These are phyloP conservation scores for Pyrenula aspistea DNA, from an alignment of 495 filamentous ascomycete species.

Conservation along the genomic window DNA sequence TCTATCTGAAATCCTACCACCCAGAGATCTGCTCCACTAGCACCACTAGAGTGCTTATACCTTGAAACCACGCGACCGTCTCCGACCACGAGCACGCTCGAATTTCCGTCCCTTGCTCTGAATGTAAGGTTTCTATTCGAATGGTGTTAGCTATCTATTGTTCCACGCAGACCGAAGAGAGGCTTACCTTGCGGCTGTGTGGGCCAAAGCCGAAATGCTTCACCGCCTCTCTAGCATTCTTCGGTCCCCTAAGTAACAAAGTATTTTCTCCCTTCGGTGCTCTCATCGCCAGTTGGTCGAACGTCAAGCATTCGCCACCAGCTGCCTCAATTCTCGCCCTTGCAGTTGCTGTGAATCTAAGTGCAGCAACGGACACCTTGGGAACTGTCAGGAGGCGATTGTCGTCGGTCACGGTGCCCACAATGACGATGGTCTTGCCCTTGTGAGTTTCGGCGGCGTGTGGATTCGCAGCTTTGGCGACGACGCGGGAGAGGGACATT, in stretches of 20 bases:
- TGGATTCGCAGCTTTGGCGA: constrained; percentile 45
- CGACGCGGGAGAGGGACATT: constrained; percentile 83
- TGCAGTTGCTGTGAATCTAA: constrained; percentile 91
- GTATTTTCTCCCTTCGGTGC: constrained; percentile 92
- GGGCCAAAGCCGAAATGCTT: constrained; percentile 99
- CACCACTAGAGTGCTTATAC: constrained; percentile 54
- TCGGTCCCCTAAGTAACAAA: constrained; percentile 85
- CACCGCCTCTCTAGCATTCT: constrained; percentile 91
- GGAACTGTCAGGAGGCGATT: constrained; percentile 81
- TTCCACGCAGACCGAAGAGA: background rate
- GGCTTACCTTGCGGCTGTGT: constrained; percentile 84
- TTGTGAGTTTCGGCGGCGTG: constrained; percentile 53
- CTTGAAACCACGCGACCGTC: constrained; percentile 96
- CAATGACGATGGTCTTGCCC: constrained; percentile 82
- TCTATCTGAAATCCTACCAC: too few relatives aligned
- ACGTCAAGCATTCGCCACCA: constrained; percentile 84
- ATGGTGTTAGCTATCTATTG: constrained; percentile 12
- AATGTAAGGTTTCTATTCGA: constrained; percentile 76
- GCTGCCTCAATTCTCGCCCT: constrained; percentile 84
- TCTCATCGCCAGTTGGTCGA: constrained; percentile 91
- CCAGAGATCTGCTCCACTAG: background rate
- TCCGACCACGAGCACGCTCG: constrained; percentile 93
- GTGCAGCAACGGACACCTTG: constrained; percentile 83
- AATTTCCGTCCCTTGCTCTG: constrained; percentile 99
- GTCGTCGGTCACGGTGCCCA: constrained; percentile 93